Evolutionary conservation across 148 eudicot genomes (phyloP).

Genomic region (Heliamphora exappendiculata): DNA sequence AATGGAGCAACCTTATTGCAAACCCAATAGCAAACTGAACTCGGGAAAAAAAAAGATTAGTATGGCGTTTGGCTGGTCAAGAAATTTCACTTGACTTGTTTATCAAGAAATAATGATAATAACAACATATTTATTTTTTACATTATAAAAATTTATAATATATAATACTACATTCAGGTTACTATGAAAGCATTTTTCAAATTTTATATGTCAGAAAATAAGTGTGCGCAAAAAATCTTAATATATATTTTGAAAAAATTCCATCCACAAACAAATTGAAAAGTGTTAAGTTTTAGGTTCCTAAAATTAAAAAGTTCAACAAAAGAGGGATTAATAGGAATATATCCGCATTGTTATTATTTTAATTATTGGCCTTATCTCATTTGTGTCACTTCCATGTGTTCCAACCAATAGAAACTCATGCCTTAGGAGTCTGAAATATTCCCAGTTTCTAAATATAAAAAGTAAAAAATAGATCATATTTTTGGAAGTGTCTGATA

Average conservation of each 20-base stretch:
- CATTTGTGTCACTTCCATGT: no score
- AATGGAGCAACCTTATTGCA: background rate
- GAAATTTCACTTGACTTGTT: no score
- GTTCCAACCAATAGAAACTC: background rate
- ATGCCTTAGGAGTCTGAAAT: no score
- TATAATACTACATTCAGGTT: background rate
- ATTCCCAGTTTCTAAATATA: no score
- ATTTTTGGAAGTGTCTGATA: no score
- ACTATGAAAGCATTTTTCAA: background rate
- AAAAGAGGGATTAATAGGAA: background rate
- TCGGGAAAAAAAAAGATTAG: background rate
- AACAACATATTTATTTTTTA: background rate
- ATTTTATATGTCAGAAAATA: background rate
- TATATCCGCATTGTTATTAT: background rate
- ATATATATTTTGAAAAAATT: no score
- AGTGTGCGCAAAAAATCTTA: no score
- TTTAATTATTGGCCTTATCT: background rate
- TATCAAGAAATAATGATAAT: background rate
- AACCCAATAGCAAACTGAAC: background rate
- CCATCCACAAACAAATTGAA: background rate
- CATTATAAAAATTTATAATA: background rate
- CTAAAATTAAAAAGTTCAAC: background rate
- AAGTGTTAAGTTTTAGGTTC: background rate
- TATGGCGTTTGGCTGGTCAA: background rate
- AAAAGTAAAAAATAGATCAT: no score